Percentiles rank a stretch among this genome's conserved stretches.
Evolutionary conservation across 2,329 filamentous ascomycete genomes (phyloP).

Genomic region (Zopfia rhizophila): DNA sequence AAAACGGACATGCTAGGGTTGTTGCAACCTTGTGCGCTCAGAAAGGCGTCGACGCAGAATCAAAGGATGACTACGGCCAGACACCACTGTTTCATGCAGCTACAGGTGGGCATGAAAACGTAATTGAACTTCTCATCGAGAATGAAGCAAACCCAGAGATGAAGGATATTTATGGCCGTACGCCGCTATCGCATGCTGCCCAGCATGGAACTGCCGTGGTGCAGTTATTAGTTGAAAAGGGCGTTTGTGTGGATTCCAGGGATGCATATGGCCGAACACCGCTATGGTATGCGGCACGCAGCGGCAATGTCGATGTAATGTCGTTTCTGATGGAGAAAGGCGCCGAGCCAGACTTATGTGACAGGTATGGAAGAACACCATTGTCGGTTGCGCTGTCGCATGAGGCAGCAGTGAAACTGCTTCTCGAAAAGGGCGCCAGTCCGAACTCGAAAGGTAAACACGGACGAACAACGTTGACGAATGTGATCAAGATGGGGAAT

Average conservation of each 20-base stretch:
- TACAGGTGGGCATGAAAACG: not conserved
- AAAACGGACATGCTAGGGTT: constrained; percentile 2
- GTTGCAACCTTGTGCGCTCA: not conserved
- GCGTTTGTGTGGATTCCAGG: too few relatives aligned
- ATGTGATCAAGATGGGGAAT: too few relatives aligned
- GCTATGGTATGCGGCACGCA: constrained; percentile 2
- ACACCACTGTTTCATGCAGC: constrained; percentile 1
- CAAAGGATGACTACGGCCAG: not conserved
- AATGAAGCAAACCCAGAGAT: too few relatives aligned
- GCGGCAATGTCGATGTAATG: constrained; percentile 1
- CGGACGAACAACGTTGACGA: too few relatives aligned
- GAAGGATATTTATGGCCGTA: constrained; percentile 17
- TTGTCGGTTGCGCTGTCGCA: not conserved
- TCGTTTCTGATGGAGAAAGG: not conserved
- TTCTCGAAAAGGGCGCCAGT: constrained; percentile 3
- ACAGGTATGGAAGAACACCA: constrained; percentile 1
- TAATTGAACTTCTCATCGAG: constrained; percentile 6
- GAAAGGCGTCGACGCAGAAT: not conserved
- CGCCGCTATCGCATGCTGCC: constrained; percentile 18
- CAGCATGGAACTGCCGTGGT: too few relatives aligned
- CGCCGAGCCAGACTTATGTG: constrained; percentile 1
- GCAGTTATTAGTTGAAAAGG: too few relatives aligned
- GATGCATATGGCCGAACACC: constrained; percentile 2
- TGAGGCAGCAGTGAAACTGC: not conserved
- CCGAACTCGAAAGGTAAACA: not conserved